Evolutionary conservation across 148 eudicot genomes (phyloP).

Genomic region (Arbutus unedo): DNA sequence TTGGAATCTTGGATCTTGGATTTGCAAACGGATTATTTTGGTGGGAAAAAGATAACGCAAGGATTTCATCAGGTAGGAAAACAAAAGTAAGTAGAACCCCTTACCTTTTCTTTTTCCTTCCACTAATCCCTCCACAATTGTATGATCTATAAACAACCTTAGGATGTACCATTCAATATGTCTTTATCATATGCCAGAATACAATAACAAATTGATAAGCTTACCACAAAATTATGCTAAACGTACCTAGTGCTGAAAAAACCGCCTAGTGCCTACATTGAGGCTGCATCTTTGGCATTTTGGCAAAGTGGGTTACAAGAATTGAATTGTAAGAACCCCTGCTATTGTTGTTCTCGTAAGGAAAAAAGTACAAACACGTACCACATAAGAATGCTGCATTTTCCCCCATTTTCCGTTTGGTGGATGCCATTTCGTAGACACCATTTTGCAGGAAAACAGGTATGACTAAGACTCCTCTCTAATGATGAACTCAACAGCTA

Average conservation of each 20-base stretch:
- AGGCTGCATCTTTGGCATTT: neutral
- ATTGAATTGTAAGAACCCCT: neutral
- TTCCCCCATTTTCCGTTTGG: neutral
- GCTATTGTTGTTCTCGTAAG: neutral
- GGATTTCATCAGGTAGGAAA: neutral
- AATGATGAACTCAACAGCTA: neutral
- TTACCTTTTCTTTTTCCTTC: neutral
- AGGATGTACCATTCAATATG: neutral
- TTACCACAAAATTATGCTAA: neutral
- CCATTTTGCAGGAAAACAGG: neutral
- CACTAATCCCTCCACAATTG: neutral
- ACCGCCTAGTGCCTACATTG: too few species aligned
- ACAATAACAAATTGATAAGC: neutral
- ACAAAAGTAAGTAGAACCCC: neutral
- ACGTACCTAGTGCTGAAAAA: neutral
- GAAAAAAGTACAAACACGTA: neutral
- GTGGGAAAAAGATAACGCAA: neutral
- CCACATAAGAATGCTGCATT: neutral
- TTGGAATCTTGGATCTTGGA: neutral
- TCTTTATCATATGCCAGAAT: neutral
- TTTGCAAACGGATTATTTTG: neutral
- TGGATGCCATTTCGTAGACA: neutral
- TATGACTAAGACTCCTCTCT: neutral
- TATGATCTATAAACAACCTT: neutral
- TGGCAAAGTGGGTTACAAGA: neutral